Evolutionary conservation across 108 stramenopile genomes (phyloP), one percentile per base, ranked within the genome.

Genomic region (Cyclotella atomus): DNA sequence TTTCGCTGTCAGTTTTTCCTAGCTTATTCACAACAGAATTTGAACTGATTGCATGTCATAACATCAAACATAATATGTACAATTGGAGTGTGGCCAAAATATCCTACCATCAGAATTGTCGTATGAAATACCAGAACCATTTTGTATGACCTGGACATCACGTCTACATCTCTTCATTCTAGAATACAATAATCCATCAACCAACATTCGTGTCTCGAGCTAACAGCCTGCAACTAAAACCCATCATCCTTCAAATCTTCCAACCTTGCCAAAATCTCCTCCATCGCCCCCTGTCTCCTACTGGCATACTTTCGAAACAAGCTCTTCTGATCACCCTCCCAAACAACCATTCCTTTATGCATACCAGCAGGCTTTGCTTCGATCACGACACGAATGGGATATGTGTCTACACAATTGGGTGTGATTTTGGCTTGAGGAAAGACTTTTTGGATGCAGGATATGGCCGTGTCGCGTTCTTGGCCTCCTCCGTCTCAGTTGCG

Each of bases 401-500:
- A 77, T 12, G n/a, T 36, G 43, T 72, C 29, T 27, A 72, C 54
- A 43, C 70, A 56, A 23, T 64, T 54, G 2, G 71, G 53, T 29
- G 62, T 78, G 9, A 78, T 59, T 43, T 66, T 35, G 30, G 50
- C 55, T 1, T 35, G 4, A 10, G 77, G 77, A 27, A 78, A 78
- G 16, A 78, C 57, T 41, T 72, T 14, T 65, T 47, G 64, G 23
- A 78, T 46, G 44, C 71, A 78, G 17, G 71, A 34, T 20, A 73
- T 55, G 47, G 71, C 77, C 25, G 77, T 78, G 55, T 78, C 77
- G 30, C 77, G 77, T 49, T 78, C 77, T 73, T 78, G 77, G 1
- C 54, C 71, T 16, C 77, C 77, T 1, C 77, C 77, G 53, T 78
- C 77, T 78, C 77, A 78, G 77, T 78, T 78, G 36, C 77, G 71